phyloP scores from a whole-genome alignment of 2,329 filamentous ascomycete species.

The Rhynchosporium secalis region DNA sequence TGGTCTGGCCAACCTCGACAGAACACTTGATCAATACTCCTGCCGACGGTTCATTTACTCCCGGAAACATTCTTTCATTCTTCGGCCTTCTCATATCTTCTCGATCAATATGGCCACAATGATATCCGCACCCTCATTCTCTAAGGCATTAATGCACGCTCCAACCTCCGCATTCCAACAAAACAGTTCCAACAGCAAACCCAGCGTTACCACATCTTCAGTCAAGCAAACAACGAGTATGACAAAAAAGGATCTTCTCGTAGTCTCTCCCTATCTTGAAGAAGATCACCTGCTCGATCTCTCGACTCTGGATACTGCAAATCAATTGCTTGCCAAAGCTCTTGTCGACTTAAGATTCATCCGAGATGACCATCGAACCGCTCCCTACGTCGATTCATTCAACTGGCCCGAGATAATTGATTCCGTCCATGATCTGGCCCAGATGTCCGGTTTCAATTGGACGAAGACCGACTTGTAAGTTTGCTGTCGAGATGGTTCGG shows the following conservation, averaged over 20 bases:
- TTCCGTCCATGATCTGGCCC: slow-evolving; percentile 54
- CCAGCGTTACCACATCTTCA: background rate
- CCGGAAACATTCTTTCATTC: background rate
- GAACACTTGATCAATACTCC: background rate
- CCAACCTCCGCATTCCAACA: background rate
- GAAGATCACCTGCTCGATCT: slow-evolving; percentile 72
- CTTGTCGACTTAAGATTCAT: slow-evolving; percentile 63
- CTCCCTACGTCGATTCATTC: slow-evolving; percentile 71
- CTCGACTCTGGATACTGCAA: slow-evolving; percentile 61
- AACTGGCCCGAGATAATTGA: slow-evolving; percentile 70
- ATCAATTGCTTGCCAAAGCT: slow-evolving; percentile 69
- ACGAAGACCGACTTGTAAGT: slow-evolving; percentile 45
- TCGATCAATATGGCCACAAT: background rate
- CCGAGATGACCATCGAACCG: slow-evolving; percentile 73
- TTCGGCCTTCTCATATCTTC: background rate
- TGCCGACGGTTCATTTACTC: background rate
- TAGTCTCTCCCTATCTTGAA: slow-evolving; percentile 76
- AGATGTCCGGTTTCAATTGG: slow-evolving; percentile 54
- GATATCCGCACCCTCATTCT: background rate
- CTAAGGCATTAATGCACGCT: background rate
- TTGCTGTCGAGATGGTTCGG: background rate
- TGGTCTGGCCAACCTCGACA: slow-evolving; percentile 1
- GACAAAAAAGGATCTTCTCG: slow-evolving; percentile 45
- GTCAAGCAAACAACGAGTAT: background rate
- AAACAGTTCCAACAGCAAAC: background rate